These are phyloP conservation scores for Tremella mesenterica DNA, from an alignment of 768 basidiomycete genomes.

Conservation along the genomic window DNA sequence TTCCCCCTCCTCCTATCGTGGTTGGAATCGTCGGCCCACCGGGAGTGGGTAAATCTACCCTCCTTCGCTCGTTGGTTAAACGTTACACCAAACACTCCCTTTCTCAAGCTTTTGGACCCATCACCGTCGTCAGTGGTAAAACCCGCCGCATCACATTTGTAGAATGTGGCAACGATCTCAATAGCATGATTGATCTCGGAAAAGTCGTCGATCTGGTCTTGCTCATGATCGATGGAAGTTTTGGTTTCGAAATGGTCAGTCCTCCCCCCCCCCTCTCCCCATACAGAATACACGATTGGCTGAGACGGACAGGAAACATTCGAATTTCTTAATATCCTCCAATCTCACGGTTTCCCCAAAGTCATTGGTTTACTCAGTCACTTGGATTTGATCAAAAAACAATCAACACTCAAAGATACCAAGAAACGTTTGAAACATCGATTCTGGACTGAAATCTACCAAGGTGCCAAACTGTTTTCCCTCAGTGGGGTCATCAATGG, in stretches of 20 bases:
- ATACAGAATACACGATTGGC: background rate
- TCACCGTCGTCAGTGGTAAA: slow-evolving; percentile 91
- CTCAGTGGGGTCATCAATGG: slow-evolving; percentile 94
- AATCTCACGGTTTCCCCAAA: slow-evolving; percentile 96
- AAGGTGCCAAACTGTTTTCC: slow-evolving; percentile 96
- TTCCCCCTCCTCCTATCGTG: slow-evolving; percentile 83
- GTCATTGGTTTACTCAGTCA: slow-evolving; percentile 94
- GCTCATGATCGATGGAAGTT: slow-evolving; percentile 95
- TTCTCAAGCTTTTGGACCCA: slow-evolving; percentile 79
- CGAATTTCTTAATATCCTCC: slow-evolving; percentile 94
- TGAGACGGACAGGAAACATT: slow-evolving; percentile 71
- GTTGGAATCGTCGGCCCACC: slow-evolving; percentile 93
- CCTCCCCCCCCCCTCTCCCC: background rate
- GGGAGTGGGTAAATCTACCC: slow-evolving; percentile 87
- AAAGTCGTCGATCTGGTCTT: slow-evolving; percentile 94
- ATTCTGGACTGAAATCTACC: slow-evolving; percentile 99
- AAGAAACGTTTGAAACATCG: slow-evolving; percentile 95
- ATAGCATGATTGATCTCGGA: slow-evolving; percentile 95
- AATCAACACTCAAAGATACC: slow-evolving; percentile 70
- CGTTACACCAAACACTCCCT: slow-evolving; percentile 90
- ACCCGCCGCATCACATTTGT: slow-evolving; percentile 87
- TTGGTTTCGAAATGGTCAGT: slow-evolving; percentile 95
- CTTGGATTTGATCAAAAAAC: slow-evolving; percentile 92
- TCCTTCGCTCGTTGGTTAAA: slow-evolving; percentile 81
- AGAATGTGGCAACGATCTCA: slow-evolving; percentile 94